Base-by-base conservation (phyloP, 441 rosid genomes). In the Gossypium aridum region DNA sequence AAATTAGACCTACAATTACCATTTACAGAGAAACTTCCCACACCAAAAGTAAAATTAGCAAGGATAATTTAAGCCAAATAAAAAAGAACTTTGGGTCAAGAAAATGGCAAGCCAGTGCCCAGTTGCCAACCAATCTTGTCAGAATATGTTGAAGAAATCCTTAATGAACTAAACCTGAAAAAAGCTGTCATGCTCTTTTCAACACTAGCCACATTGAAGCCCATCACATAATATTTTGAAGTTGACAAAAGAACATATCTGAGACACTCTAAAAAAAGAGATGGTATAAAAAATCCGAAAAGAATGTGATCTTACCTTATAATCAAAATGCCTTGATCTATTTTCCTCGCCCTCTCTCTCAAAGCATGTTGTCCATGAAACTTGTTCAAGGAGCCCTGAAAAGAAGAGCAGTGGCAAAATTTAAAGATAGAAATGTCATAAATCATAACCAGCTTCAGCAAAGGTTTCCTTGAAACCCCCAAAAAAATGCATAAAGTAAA, bases 311-410 rank as follows among this genome's bases (percentile, higher is more conserved):
- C 9, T 17, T 76, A 90, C 94, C 99, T 95, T 82, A 92, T 96
- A 74, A 96, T 78, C 86, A 96, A 84, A 76, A 96, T 90, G 69
- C 98, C 98, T 83, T 92, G 94, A 80, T 90, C 97, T 75, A 96
- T 10, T 77, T 96, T 90, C 79, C 83, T 87, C 34, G 99, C 99
- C 84, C 98, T 87, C 82, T 90, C 99, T 84, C 97, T 82, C 56
- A 91, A 76, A 70, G 98, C 92, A 91, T 95, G 98, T 78, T 95
- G 98, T n/a, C 99, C 97, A 77, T 95, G 91, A 78, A 93, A 95
- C 88, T 90, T 90, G 97, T 92, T 95, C 88, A 95, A 80, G 71
- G 92, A 87, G 79, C 98, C 97, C 90, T 89, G 85, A 68, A 74
- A 82, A 73, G 5, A 16, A 31, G 53, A 28, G 20, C 25, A 61